Evolutionary conservation across 2,329 filamentous ascomycete genomes (phyloP), one percentile per base, ranked within the genome.

Genomic region (Atkinsonella texensis): DNA sequence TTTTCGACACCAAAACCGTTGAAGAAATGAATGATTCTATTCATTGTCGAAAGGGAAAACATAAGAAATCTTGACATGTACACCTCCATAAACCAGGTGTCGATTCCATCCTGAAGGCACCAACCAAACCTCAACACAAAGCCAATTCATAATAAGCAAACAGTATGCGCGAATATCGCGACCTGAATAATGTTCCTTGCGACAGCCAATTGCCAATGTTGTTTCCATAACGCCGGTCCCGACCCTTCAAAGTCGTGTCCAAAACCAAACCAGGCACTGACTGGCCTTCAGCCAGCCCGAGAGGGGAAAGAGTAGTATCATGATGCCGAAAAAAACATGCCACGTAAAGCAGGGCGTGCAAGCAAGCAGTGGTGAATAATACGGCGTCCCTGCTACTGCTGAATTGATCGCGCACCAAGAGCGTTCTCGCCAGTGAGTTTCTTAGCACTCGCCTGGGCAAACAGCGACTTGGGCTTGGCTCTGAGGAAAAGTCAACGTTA

Each of bases 391-490:
- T 3, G 23, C 42, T 57, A 62, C 17, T 62, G 60, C 59, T 65
- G 66, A 42, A 66, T 68, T 39, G 65, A 61, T 51, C 61, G 63
- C 52, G 67, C 65, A 46, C 67, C 66, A 38, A 67, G 60, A 52
- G 74, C 63, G 56, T 70, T 70, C 55, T 72, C 71, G 64, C 72
- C 69, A 51, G 69, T 68, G 63, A 81, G 70, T 64, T 78, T 83
- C 76, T 83, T 84, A 70, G 72, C 72, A 48, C 80, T 82, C 46
- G 80, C 74, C 64, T 81, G 79, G 53, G 81, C 80, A 63, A 85
- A 85, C 59, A 85, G 75, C 3, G 81, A 84, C 67, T 80, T 82
- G 53, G 81, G 81, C 72, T 84, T 84, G 64, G 73, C 74, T 62
- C 80, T 83, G 60, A 42, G 45, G 20, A 31, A 5, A 35, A 17